Percentiles rank a stretch among this genome's conserved stretches.
These are phyloP conservation scores for Candida sojae DNA, from an alignment of 1,139 yeast species.

Conservation along the genomic window DNA sequence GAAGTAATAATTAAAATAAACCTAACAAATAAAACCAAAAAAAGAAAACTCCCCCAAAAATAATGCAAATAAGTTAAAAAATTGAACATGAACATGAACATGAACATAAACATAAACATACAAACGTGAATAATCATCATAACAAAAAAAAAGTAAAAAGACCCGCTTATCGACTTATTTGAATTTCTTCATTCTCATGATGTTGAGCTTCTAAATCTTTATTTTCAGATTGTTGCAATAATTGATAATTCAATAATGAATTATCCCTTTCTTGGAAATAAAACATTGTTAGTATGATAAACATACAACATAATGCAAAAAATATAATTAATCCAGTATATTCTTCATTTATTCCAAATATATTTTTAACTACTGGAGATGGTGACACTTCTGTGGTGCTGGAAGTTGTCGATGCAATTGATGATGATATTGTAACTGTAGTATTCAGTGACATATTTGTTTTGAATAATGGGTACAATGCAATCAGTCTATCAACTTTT, in stretches of 20 bases:
- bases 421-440: not conserved
- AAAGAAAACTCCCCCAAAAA: too few species aligned
- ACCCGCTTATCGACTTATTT: too few species aligned
- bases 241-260: slow-evolving; percentile 3
- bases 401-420: not conserved
- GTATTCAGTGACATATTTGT: not conserved
- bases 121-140: too few species aligned
- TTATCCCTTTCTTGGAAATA: slow-evolving; percentile 8
- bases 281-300: slow-evolving; percentile 6
- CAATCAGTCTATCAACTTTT: too few species aligned
- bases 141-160: too few species aligned
- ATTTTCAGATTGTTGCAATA: slow-evolving; percentile 1
- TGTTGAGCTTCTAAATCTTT: slow-evolving; percentile 6
- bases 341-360: slow-evolving; percentile 7
- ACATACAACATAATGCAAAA: slow-evolving; percentile 7
- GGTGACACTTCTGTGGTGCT: not conserved
- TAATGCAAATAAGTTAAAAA: too few species aligned
- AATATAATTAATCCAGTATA: slow-evolving; percentile 11
- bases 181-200: not conserved
- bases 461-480: not conserved
- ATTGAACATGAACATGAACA: too few species aligned
- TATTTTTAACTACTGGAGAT: not conserved
- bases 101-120: too few species aligned
- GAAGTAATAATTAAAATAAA: too few species aligned
- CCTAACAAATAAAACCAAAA: too few species aligned